Conservation (phyloP, 257 asterid species). For the Solanum sejunctum region DNA sequence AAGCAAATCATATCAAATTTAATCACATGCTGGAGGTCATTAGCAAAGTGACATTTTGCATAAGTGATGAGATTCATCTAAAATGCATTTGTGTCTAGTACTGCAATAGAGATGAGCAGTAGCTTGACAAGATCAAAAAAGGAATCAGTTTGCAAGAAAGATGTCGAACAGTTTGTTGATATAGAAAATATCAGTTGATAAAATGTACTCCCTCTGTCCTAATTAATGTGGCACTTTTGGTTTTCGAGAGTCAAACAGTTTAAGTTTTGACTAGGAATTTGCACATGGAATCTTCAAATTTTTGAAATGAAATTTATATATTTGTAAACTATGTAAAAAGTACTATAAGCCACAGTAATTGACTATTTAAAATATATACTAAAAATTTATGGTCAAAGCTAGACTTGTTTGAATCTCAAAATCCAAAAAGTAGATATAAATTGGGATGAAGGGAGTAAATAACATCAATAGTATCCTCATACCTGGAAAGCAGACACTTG, state of each 20-base stretch:
- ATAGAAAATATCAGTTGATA: not conserved
- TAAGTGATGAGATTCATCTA: not conserved
- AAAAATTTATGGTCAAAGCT: too few relatives aligned
- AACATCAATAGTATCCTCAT: conserved; percentile 3
- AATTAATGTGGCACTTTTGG: too few relatives aligned
- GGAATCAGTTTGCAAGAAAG: not conserved
- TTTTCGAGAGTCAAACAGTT: too few relatives aligned
- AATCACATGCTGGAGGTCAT: not conserved
- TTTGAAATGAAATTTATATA: too few relatives aligned
- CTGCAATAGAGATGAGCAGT: not conserved
- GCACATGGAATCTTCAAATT: too few relatives aligned
- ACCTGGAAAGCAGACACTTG: conserved; percentile 96
- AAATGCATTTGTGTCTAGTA: not conserved
- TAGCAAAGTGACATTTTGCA: not conserved
- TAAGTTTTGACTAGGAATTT: too few relatives aligned
- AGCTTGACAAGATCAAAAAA: not conserved
- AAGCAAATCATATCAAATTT: not conserved
- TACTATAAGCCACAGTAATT: too few relatives aligned
- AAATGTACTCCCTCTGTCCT: not conserved
- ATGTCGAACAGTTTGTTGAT: not conserved
- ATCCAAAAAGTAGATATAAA: too few relatives aligned
- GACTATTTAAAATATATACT: too few relatives aligned
- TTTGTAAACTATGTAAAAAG: too few relatives aligned
- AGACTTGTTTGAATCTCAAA: too few relatives aligned
- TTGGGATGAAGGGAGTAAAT: not conserved